Base-by-base conservation (phyloP, 345 rosid genomes). In the Erodium maritimum region DNA sequence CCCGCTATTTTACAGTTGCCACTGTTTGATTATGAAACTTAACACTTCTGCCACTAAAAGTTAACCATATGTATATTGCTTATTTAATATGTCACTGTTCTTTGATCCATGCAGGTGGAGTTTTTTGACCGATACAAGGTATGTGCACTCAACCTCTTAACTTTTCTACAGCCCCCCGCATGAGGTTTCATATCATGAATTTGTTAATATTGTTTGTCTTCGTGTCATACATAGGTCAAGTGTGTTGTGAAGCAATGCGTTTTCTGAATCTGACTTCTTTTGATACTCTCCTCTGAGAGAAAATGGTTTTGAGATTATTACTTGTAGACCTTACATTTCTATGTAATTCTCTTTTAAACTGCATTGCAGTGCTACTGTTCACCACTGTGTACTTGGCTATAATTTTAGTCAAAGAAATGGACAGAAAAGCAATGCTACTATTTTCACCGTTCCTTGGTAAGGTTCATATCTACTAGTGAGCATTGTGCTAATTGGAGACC, bases 51-150 rank as follows among this genome's bases (percentile, higher is more conserved):
- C 19, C 7, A n/a, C 3, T 29, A 3, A n/a, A n/a, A n/a, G n/a
- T n/a, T n/a, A n/a, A n/a, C n/a, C n/a, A n/a, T 50, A 55, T 48
- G 48, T 48, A 34, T 37, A 45, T 23, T 50, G 50, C 21, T 21
- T 21, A 53, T 19, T 58, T 50, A 21, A 59, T 1, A 0, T 59
- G 50, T 34, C 54, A 42, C 59, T 62, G 42, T 42, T 42, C 33
- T 57, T 18, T 53, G 8, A 19, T 17, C 4, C 37, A 23, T 62
- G 71, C 85, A 91, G 98, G 80, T 77, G 59, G 96, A 86, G 77
- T 88, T 91, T 77, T 91, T 86, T 55, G 96, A 91, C 74, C 76
- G 82, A 19, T 81, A 82, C 76, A 91, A 88, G 96, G 97, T 88
- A 52, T 58, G 80, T 64, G 23, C 18, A 17, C 24, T 20, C 5